A percentile compares a stretch with the other conserved stretches of the same genome.
phyloP scores from a whole-genome alignment of 768 basidiomycete species.

The Botryobasidium botryosum region DNA sequence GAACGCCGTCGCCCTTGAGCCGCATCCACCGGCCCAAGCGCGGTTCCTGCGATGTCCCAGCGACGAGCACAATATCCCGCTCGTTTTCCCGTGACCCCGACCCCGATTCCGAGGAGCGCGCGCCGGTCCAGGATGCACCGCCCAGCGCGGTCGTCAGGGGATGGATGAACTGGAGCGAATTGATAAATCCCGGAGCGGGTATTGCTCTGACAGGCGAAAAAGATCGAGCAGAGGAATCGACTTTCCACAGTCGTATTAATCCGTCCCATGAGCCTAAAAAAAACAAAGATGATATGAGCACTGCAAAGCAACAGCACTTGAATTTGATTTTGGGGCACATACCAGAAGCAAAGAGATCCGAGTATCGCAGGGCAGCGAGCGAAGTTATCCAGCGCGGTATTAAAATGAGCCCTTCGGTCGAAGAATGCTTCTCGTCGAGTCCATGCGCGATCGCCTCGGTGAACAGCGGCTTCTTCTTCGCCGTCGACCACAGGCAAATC shows the following conservation, averaged over 20 bases:
- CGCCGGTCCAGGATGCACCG: constrained; percentile 27
- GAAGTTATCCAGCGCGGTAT: constrained; percentile 88
- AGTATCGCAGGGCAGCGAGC: constrained; percentile 66
- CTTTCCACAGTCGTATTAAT: constrained; percentile 74
- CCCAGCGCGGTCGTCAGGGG: constrained; percentile 29
- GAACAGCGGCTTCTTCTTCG: constrained; percentile 91
- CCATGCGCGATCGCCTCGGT: constrained; percentile 80
- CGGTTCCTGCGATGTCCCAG: constrained; percentile 75
- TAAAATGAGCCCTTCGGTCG: constrained; percentile 55
- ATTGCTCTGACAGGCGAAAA: constrained; percentile 53
- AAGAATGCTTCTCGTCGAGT: constrained; percentile 47
- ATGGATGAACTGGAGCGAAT: constrained; percentile 69
- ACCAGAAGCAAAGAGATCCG: constrained; percentile 86
- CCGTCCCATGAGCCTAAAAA: constrained; percentile 84
- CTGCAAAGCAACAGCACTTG: background rate
- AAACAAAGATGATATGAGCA: background rate
- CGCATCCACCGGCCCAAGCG: constrained; percentile 79
- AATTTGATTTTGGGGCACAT: constrained; percentile 14
- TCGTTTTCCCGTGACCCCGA: constrained; percentile 14
- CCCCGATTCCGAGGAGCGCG: too few relatives aligned
- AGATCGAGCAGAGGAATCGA: constrained; percentile 60
- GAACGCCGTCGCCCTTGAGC: constrained; percentile 48
- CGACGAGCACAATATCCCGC: constrained; percentile 43
- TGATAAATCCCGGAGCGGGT: constrained; percentile 62
- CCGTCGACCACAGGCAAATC: constrained; percentile 81